phyloP scores from a whole-genome alignment of 1,284 basidiomycete species.

The Ganoderma leucocontextum region DNA sequence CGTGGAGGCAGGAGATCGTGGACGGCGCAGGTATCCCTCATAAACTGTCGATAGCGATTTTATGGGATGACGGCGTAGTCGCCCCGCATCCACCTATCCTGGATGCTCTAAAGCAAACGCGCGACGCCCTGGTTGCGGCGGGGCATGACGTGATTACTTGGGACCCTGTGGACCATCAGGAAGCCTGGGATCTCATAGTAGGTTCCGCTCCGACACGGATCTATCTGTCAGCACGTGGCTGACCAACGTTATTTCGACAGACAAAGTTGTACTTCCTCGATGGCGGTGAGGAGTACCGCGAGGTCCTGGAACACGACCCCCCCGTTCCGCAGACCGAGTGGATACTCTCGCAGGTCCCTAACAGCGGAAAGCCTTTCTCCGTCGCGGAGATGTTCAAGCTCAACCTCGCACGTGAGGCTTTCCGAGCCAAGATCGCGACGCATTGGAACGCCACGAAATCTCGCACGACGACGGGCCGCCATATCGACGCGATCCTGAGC shows the following conservation, averaged over 20 bases:
- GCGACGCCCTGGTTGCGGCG: slow-evolving; percentile 52
- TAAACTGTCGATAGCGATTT: slow-evolving; percentile 59
- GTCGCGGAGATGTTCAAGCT: slow-evolving; percentile 52
- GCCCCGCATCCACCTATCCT: slow-evolving; percentile 62
- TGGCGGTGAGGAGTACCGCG: slow-evolving; percentile 55
- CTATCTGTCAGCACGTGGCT: slow-evolving; percentile 24
- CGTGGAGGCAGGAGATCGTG: slow-evolving; percentile 55
- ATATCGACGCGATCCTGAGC: slow-evolving; percentile 62
- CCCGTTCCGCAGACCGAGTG: slow-evolving; percentile 56
- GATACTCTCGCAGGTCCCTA: slow-evolving; percentile 53
- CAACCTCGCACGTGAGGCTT: slow-evolving; percentile 54
- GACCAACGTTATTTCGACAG: slow-evolving; percentile 39
- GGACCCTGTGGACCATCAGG: slow-evolving; percentile 54
- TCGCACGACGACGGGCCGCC: slow-evolving; percentile 55
- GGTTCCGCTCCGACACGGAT: slow-evolving; percentile 35
- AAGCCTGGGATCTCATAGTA: slow-evolving; percentile 60
- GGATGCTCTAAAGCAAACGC: slow-evolving; percentile 53
- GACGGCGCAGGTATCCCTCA: slow-evolving; percentile 50
- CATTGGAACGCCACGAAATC: slow-evolving; percentile 62
- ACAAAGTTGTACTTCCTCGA: slow-evolving; percentile 58
- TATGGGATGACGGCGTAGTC: slow-evolving; percentile 64
- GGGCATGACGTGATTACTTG: slow-evolving; percentile 64
- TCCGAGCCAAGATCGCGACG: slow-evolving; percentile 51
- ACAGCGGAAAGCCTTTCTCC: slow-evolving; percentile 46
- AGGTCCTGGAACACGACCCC: slow-evolving; percentile 49